phyloP scores from a whole-genome alignment of 805 yeast genomes.

The Saccharomycopsis sp. region DNA sequence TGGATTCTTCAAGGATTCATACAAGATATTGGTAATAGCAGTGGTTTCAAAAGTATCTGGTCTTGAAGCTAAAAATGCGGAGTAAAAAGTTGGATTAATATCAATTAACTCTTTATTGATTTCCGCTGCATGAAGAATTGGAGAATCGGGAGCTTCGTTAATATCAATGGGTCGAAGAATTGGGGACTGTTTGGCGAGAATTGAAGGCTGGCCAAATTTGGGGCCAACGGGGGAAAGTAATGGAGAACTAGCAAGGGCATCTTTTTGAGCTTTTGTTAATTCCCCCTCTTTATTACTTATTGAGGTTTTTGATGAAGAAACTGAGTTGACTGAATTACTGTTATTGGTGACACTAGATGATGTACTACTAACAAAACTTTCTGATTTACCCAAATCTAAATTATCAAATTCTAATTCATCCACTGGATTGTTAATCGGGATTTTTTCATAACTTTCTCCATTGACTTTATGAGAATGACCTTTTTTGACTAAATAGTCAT shows the following conservation, averaged over 20 bases:
- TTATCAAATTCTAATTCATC: slow-evolving; percentile 21
- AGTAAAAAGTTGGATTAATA: slow-evolving; percentile 54
- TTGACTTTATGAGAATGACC: background rate
- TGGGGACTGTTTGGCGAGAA: slow-evolving; percentile 16
- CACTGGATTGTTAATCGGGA: slow-evolving; percentile 17
- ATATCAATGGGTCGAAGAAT: slow-evolving; percentile 13
- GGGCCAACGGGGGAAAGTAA: slow-evolving; percentile 52
- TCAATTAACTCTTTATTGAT: slow-evolving; percentile 30
- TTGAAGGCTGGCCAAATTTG: slow-evolving; percentile 32
- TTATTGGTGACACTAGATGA: background rate
- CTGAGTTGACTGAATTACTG: too few species aligned
- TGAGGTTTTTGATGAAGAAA: background rate
- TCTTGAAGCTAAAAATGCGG: slow-evolving; percentile 69
- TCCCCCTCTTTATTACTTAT: background rate
- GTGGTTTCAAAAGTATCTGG: slow-evolving; percentile 84
- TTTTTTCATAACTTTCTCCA: background rate
- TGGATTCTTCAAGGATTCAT: slow-evolving; percentile 35
- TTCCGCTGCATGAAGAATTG: slow-evolving; percentile 34
- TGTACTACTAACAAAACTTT: slow-evolving; percentile 12
- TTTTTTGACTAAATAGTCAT: background rate
- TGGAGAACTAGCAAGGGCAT: slow-evolving; percentile 46
- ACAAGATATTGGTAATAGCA: slow-evolving; percentile 66
- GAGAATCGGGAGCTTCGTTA: slow-evolving; percentile 24
- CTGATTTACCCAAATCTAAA: slow-evolving; percentile 13
- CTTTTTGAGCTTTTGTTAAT: slow-evolving; percentile 39